Conservation (phyloP, 768 basidiomycete species). For the Russula dissimulans region DNA sequence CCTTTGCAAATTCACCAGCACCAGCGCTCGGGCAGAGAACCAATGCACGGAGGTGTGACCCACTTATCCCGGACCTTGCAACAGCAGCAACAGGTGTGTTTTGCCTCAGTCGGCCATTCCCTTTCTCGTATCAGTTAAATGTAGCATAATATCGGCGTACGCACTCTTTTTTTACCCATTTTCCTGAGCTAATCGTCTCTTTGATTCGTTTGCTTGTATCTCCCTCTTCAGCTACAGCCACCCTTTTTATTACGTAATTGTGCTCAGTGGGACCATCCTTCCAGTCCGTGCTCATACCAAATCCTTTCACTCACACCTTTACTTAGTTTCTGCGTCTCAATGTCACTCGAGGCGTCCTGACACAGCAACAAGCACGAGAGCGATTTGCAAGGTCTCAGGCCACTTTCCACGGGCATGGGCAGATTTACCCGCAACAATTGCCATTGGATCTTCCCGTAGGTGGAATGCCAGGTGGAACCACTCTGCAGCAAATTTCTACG, state of each 20-base stretch:
- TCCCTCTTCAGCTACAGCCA: background rate
- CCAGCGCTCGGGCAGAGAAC: conserved; percentile 2
- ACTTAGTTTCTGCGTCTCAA: background rate
- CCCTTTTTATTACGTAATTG: background rate
- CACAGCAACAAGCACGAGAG: background rate
- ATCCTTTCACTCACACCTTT: background rate
- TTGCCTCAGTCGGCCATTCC: background rate
- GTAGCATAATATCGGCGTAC: background rate
- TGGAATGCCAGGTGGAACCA: background rate
- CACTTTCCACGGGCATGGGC: background rate
- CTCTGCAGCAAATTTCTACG: background rate
- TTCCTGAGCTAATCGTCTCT: background rate
- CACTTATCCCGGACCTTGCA: background rate
- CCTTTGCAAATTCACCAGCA: background rate
- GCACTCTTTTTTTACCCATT: background rate
- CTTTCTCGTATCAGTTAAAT: background rate
- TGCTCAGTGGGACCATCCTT: background rate
- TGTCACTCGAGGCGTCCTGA: background rate
- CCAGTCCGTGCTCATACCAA: background rate
- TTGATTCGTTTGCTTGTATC: background rate
- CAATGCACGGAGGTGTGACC: background rate
- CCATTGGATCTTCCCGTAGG: background rate
- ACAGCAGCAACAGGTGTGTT: conserved; percentile 8
- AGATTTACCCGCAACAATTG: background rate
- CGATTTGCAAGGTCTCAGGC: background rate